A percentile compares a stretch with the other conserved stretches of the same genome.
These are phyloP conservation scores for Globisporangium apiculatum DNA, from an alignment of 352 stramenopile genomes.

Conservation along the genomic window DNA sequence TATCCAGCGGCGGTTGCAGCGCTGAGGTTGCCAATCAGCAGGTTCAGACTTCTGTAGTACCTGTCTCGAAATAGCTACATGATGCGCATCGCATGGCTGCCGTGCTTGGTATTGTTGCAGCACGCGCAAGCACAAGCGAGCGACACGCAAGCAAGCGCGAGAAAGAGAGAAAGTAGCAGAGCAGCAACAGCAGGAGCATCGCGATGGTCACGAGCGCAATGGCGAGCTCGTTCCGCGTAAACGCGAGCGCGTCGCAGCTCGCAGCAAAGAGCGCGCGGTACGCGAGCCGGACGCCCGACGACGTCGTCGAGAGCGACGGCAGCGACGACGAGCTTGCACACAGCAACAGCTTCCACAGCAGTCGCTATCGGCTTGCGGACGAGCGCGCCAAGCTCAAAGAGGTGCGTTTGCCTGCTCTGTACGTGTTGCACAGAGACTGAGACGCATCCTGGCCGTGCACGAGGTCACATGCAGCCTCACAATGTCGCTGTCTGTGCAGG, in stretches of 20 bases:
- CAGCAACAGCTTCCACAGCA: constrained; percentile 1
- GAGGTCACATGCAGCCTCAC: background rate
- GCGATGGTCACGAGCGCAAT: background rate
- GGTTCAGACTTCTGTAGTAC: too few relatives aligned
- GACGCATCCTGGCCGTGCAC: too few relatives aligned
- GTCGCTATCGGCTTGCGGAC: constrained; percentile 37
- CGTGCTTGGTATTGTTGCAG: too few relatives aligned
- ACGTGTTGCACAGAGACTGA: background rate
- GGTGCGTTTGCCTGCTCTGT: constrained; percentile 7
- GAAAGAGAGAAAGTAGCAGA: background rate
- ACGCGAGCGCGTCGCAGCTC: background rate
- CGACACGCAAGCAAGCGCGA: too few relatives aligned
- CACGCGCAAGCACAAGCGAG: too few relatives aligned
- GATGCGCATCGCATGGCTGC: background rate
- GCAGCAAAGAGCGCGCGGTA: background rate
- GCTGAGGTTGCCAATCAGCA: too few relatives aligned
- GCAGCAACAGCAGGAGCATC: background rate
- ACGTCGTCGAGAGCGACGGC: background rate
- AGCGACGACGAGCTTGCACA: background rate
- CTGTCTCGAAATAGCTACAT: background rate
- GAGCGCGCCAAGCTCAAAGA: constrained; percentile 28
- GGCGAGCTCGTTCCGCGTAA: constrained; percentile 1
- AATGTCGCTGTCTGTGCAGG: constrained; percentile 10
- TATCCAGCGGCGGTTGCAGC: too few relatives aligned
- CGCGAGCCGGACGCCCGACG: background rate